Conservation (phyloP, 768 basidiomycete genomes). For the Calocera viscosa region DNA sequence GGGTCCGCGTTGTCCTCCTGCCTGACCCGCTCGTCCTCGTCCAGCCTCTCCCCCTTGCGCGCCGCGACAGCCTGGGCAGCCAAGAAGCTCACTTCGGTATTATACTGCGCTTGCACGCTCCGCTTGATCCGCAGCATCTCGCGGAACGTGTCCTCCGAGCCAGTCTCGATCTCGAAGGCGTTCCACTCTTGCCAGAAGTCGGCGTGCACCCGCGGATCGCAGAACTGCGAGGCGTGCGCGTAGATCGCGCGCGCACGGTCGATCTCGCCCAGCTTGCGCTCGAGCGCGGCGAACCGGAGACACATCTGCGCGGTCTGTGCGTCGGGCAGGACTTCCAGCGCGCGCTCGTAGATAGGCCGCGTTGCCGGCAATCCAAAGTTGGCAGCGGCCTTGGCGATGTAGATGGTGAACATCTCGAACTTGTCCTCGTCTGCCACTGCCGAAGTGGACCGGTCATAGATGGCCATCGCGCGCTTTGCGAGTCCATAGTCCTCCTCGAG, state of each 20-base stretch:
- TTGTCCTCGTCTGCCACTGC: constrained; percentile 83
- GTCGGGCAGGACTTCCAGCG: constrained; percentile 85
- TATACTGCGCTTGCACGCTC: constrained; percentile 96
- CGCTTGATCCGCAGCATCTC: constrained; percentile 93
- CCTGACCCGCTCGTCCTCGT: constrained; percentile 27
- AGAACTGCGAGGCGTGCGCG: constrained; percentile 97
- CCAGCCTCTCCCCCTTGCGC: constrained; percentile 43
- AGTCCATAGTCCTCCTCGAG: constrained; percentile 91
- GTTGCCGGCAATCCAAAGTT: constrained; percentile 96
- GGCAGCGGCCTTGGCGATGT: constrained; percentile 91
- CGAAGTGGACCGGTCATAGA: constrained; percentile 84
- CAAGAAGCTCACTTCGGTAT: constrained; percentile 88
- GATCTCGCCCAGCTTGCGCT: constrained; percentile 97
- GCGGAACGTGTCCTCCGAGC: constrained; percentile 93
- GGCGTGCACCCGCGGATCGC: constrained; percentile 82
- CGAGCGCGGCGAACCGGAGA: constrained; percentile 85
- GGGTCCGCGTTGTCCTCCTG: constrained; percentile 44
- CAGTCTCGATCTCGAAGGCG: constrained; percentile 93
- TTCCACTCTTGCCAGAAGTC: constrained; percentile 98
- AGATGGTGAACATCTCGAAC: constrained; percentile 96
- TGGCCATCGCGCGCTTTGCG: constrained; percentile 89
- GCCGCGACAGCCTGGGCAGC: constrained; percentile 79
- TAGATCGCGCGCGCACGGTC: constrained; percentile 94
- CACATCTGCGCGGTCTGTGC: constrained; percentile 96
- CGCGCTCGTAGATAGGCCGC: constrained; percentile 89